Conservation (phyloP, 2,329 filamentous ascomycete species). For the Passalora sequoiae region DNA sequence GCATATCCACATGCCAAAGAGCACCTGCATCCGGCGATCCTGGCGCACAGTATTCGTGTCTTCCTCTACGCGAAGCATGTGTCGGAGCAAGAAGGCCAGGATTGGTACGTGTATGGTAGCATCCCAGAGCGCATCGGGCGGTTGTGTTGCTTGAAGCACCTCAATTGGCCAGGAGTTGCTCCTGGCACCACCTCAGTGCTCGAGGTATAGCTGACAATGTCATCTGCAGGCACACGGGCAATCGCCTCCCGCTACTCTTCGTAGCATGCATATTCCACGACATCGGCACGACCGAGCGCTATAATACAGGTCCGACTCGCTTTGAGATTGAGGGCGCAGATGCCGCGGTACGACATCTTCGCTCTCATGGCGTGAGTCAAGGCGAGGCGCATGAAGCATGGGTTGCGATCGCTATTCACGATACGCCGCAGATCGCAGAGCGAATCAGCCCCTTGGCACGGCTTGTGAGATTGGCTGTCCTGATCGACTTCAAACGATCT, state of each 20-base stretch:
- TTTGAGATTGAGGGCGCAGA: conserved; percentile 46
- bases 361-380: conserved; percentile 20
- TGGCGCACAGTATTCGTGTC: conserved; percentile 23
- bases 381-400: conserved; percentile 39
- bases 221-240: not conserved
- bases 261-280: conserved; percentile 35
- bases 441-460: conserved; percentile 37
- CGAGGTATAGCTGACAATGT: too few relatives aligned
- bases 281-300: conserved; percentile 27
- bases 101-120: too few relatives aligned
- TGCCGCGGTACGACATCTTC: conserved; percentile 35
- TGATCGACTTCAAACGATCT: conserved; percentile 37
- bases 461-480: conserved; percentile 36
- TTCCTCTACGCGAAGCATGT: conserved; percentile 19
- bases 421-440: conserved; percentile 42
- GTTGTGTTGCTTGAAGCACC: too few relatives aligned
- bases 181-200: too few relatives aligned
- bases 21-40: conserved; percentile 19
- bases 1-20: conserved; percentile 14
- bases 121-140: too few relatives aligned
- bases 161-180: not conserved
- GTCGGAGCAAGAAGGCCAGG: conserved; percentile 7
- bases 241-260: conserved; percentile 11
- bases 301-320: conserved; percentile 34
- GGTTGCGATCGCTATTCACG: conserved; percentile 44